phyloP scores from a whole-genome alignment of 768 basidiomycete genomes.

The Dentipellis fragilis region DNA sequence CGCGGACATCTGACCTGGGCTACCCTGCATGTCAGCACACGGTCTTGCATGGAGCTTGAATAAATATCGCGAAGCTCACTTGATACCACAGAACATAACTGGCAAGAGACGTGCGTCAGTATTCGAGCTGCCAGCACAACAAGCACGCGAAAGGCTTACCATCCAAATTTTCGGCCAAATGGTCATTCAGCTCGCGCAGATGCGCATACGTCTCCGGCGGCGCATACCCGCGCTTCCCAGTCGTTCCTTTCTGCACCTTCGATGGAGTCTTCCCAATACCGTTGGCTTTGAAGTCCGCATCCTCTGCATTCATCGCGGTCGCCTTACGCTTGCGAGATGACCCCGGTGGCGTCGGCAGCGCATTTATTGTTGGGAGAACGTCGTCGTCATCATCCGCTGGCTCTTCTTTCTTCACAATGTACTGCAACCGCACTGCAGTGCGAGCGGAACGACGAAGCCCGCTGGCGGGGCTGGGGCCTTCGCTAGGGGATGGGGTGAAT shows the following conservation, averaged over 20 bases:
- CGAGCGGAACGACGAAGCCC: background rate
- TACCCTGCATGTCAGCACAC: slow-evolving; percentile 16
- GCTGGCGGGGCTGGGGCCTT: background rate
- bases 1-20: slow-evolving; percentile 62
- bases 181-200: slow-evolving; percentile 41
- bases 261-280: background rate
- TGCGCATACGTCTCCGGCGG: slow-evolving; percentile 43
- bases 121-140: background rate
- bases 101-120: background rate
- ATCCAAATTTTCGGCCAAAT: slow-evolving; percentile 43
- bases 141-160: slow-evolving; percentile 27
- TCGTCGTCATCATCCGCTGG: background rate
- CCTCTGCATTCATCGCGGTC: background rate
- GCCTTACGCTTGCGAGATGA: background rate
- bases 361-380: background rate
- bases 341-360: background rate
- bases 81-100: slow-evolving; percentile 85
- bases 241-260: background rate
- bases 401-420: background rate
- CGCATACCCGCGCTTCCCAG: slow-evolving; percentile 31
- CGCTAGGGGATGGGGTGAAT: background rate
- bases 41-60: background rate
- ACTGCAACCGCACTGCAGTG: background rate
- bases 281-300: background rate
- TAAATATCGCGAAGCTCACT: slow-evolving; percentile 33